Base-by-base conservation (phyloP, 2,329 filamentous ascomycete genomes). In the Colletotrichum musicola region DNA sequence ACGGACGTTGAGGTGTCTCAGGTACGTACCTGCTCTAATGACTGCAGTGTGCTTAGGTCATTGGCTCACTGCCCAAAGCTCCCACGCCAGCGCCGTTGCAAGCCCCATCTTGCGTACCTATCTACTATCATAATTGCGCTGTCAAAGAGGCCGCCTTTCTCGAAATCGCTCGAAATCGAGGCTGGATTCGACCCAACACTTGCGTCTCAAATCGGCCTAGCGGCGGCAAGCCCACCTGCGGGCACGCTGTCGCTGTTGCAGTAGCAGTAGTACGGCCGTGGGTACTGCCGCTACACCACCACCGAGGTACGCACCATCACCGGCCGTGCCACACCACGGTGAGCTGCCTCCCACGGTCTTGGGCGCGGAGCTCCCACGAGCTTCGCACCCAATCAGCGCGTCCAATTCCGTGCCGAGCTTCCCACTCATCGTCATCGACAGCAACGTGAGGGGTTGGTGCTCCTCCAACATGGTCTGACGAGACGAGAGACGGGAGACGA, bases 71-170 rank as follows among this genome's bases (percentile, higher is more conserved):
- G 49, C 65, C 65, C 59, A 64, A 56, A 64, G 64, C 64, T 58
- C 35, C 54, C 25, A n/a, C 40, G 49, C 65, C 65, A 35, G 13
- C 27, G 35, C 58, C 47, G 49, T 44, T 55, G 35, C 35, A 25
- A 38, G 27, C 55, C 25, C 22, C 3, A 51, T 27, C 42, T 30
- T 22, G 5, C 3, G 27, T 30, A 35, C 9, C 2, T 35, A 35
- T 35, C 7, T n/a, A n/a, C n/a, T n/a, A n/a, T n/a, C 7, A 35
- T 2, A 50, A 25, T 58, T 25, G 12, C 42, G 42, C 50, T 30
- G 35, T 62, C 49, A 66, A 66, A 61, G 56, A 68, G 55, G 65
- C 62, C 62, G 62, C 62, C 65, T 58, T 55, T 51, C 22, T 64
- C 38, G 16, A 27, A 46, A 25, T 25, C 22, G 22, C 22, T 25